Evolutionary conservation across 345 rosid genomes (phyloP), one percentile per base, ranked within the genome.

Genomic region (Cardiospermum halicacabum): DNA sequence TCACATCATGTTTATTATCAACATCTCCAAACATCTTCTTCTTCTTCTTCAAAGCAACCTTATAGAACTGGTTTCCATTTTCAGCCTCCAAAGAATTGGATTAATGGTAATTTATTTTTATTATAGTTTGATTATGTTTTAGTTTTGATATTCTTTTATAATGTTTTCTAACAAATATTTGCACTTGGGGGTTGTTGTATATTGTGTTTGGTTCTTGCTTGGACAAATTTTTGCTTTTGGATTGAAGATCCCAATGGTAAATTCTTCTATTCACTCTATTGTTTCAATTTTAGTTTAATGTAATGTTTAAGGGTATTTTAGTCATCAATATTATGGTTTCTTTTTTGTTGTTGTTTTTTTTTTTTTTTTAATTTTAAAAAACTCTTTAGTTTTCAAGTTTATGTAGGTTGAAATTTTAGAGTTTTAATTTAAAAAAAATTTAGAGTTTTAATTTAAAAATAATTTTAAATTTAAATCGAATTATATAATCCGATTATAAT

Each of bases 181-280:
- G 1, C 1, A 11, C n/a, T n/a, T n/a, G 6, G 39, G 4, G 0
- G 3, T 5, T 34, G 39, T 34, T 34, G 10, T 11, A 34, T 34
- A 5, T 34, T 34, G 10, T 27, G 25, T n/a, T n/a, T 51, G 48
- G 1, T 56, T n/a, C 49, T 58, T 39, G 62, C 61, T 28, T 72
- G 62, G 66, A 37, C 61, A 59, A 68, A n/a, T 62, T 66, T 64
- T 11, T 60, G n/a, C 16, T 8, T n/a, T 24, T 70, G 72, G 73
- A 31, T 60, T 42, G 48, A 81, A 89, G 96, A 89, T 85, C 92
- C 96, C 22, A 82, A 86, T 79, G 92, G 96, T 89, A 26, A 79
- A 85, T 67, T 58, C 56, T 58, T 66, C 39, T 58, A 11, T 0
- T 24, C n/a, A 24, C 39, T 9, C 27, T 34, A 34, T 28, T 13